A percentile compares a stretch with the other conserved stretches of the same genome.
Evolutionary conservation across 345 rosid genomes (phyloP).

Genomic region (Acer campestre): DNA sequence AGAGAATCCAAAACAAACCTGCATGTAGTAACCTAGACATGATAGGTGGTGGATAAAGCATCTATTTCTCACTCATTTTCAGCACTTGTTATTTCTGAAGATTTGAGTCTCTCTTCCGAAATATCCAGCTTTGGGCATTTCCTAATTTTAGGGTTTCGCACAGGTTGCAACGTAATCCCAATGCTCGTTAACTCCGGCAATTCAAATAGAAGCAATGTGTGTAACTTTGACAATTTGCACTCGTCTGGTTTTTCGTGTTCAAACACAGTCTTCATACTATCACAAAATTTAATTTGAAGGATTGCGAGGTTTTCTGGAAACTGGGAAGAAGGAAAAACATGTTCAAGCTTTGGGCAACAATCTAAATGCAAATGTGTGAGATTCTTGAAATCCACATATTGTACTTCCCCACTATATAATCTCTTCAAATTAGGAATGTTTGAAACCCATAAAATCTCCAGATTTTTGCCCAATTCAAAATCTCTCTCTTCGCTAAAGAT

Average conservation of each 20-base stretch:
- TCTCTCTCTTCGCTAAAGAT: too few species aligned
- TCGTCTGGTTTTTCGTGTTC: background rate
- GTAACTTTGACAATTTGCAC: background rate
- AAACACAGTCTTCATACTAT: constrained; percentile 34
- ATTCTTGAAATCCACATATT: constrained; percentile 20
- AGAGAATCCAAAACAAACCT: too few species aligned
- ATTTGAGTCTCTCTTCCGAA: too few species aligned
- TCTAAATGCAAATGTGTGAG: constrained; percentile 45
- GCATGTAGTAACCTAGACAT: too few species aligned
- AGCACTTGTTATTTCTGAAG: constrained; percentile 25
- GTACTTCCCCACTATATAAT: constrained; percentile 20
- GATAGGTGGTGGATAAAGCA: too few species aligned
- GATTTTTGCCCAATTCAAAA: too few species aligned
- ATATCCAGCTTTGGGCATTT: too few species aligned
- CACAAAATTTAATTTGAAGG: constrained; percentile 47
- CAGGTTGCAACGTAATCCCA: too few species aligned
- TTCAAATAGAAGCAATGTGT: too few species aligned
- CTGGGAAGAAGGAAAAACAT: constrained; percentile 19
- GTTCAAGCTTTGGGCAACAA: constrained; percentile 45
- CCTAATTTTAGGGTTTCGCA: too few species aligned
- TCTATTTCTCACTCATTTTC: too few species aligned
- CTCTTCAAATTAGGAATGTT: constrained; percentile 35
- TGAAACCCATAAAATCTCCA: constrained; percentile 41
- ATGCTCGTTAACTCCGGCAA: too few species aligned
- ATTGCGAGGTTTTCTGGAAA: constrained; percentile 36